phyloP scores from a whole-genome alignment of 306 rosid species.

The Erythrophleum fordii region DNA sequence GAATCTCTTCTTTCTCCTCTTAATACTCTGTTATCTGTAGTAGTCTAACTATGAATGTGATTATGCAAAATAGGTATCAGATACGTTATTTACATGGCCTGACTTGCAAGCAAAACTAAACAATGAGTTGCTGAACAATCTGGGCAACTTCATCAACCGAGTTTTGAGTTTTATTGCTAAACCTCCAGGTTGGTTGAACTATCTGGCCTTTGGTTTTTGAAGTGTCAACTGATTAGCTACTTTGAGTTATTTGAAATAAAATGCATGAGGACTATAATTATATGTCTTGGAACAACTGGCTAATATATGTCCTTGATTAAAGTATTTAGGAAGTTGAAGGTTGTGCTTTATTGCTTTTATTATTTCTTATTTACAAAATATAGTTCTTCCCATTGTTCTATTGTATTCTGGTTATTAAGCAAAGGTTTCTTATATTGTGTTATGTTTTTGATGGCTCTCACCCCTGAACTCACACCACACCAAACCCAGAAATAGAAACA shows the following conservation, averaged over 20 bases:
- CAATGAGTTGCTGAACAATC: slow-evolving; percentile 81
- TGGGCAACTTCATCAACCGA: slow-evolving; percentile 92
- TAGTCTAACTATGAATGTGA: slow-evolving; percentile 26
- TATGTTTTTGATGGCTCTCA: no score
- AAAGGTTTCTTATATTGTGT: neutral
- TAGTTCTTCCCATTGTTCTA: neutral
- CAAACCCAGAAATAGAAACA: no score
- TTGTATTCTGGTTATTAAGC: neutral
- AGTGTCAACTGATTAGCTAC: slow-evolving; percentile 30
- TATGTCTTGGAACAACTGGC: slow-evolving; percentile 27
- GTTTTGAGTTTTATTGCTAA: slow-evolving; percentile 95
- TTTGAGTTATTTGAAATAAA: slow-evolving; percentile 10
- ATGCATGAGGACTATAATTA: slow-evolving; percentile 16
- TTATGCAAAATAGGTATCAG: slow-evolving; percentile 69
- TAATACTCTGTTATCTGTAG: neutral
- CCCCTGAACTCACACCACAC: no score
- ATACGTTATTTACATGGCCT: slow-evolving; percentile 87
- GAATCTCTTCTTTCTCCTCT: slow-evolving; percentile 24
- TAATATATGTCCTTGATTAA: slow-evolving; percentile 21
- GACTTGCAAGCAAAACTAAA: slow-evolving; percentile 96
- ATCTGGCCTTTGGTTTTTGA: slow-evolving; percentile 19
- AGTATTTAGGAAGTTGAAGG: slow-evolving; percentile 2
- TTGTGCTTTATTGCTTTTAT: slow-evolving; percentile 11
- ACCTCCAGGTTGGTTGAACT: slow-evolving; percentile 82
- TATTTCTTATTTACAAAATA: neutral